Percentiles rank a stretch among this genome's conserved stretches.
Conservation (phyloP, 345 rosid species). For the Theobroma cacao region DNA sequence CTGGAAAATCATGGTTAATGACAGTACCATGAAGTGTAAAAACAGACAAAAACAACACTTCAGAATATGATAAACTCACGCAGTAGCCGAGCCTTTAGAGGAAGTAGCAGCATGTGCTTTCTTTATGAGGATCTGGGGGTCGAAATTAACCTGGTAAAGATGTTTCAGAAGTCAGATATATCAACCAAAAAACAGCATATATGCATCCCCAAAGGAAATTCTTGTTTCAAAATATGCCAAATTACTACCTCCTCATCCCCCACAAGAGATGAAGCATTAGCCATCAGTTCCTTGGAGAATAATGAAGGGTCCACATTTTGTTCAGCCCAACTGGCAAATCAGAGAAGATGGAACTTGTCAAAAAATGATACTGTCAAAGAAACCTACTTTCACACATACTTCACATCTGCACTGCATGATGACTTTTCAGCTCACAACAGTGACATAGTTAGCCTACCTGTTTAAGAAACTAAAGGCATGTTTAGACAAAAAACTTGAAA, state of each 20-base stretch:
- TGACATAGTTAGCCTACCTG: not conserved
- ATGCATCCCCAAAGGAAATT: not conserved
- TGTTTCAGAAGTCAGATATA: not conserved
- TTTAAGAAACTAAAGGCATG: not conserved
- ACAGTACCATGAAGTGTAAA: not conserved
- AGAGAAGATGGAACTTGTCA: not conserved
- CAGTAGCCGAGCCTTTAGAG: constrained; percentile 77
- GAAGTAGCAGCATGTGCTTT: constrained; percentile 81
- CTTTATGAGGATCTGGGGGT: constrained; percentile 72
- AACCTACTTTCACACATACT: not conserved
- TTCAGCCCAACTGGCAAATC: constrained; percentile 70
- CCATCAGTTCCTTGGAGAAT: constrained; percentile 71
- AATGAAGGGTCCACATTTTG: constrained; percentile 85
- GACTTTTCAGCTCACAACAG: not conserved
- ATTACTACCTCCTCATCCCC: constrained; percentile 57
- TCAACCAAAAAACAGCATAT: not conserved
- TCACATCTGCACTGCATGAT: not conserved
- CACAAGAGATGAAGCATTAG: constrained; percentile 56
- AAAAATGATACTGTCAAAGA: not conserved
- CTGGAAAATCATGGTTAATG: constrained; percentile 8
- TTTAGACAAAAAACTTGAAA: not conserved
- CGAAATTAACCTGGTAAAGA: constrained; percentile 56
- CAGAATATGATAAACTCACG: constrained; percentile 37
- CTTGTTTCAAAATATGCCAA: not conserved
- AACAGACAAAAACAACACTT: not conserved